Evolutionary conservation across 805 yeast genomes (phyloP).

Genomic region (Suhomyces xylopsoci): DNA sequence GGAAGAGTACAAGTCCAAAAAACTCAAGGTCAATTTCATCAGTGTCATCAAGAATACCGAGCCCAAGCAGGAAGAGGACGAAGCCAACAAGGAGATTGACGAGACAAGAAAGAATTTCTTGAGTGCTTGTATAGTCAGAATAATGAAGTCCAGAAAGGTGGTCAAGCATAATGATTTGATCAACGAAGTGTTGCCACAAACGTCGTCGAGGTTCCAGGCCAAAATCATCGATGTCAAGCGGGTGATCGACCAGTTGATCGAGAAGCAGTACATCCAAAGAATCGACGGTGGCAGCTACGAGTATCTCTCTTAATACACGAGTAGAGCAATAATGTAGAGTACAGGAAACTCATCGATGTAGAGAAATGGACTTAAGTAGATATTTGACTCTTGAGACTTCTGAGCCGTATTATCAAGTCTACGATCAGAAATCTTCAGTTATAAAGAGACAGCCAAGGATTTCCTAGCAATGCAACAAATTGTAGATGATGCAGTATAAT

Average conservation of each 20-base stretch:
- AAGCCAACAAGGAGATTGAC: conserved; percentile 74
- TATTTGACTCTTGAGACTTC: too few species aligned
- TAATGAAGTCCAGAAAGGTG: conserved; percentile 89
- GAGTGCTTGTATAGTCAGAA: conserved; percentile 91
- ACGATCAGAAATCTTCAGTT: too few species aligned
- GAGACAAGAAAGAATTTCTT: conserved; percentile 82
- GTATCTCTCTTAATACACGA: conserved; percentile 68
- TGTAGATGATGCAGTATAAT: too few species aligned
- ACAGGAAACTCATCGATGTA: too few species aligned
- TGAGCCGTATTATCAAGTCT: too few species aligned
- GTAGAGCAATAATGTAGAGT: too few species aligned
- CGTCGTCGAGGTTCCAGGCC: conserved; percentile 80
- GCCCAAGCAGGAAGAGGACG: conserved; percentile 65
- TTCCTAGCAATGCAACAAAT: too few species aligned
- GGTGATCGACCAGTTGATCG: conserved; percentile 81
- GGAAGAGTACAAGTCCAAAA: conserved; percentile 79
- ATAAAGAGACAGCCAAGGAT: too few species aligned
- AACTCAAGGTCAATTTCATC: conserved; percentile 77
- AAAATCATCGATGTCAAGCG: conserved; percentile 81
- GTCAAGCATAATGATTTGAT: conserved; percentile 76
- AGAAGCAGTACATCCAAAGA: conserved; percentile 80
- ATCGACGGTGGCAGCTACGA: conserved; percentile 71
- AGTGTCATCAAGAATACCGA: conserved; percentile 53
- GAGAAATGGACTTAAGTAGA: too few species aligned
- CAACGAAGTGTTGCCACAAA: conserved; percentile 84